Base-by-base conservation (phyloP, 805 yeast species). In the Pichia pseudocactophila region DNA sequence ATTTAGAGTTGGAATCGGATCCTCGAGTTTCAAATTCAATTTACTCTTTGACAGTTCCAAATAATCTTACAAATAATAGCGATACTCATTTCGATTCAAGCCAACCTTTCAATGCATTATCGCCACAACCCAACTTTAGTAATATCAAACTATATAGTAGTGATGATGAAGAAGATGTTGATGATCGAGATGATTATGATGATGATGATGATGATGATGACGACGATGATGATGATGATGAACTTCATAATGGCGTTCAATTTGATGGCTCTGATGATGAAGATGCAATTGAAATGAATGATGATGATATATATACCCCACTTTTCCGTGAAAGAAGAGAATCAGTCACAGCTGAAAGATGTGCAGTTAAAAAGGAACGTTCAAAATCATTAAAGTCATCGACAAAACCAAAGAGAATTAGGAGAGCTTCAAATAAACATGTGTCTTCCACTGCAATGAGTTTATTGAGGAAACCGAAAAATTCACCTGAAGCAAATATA, bases 301-400 rank as follows among this genome's bases (percentile, higher is more conserved):
- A 54, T 39, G 56, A 52, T 37, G 62, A 56, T 26, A 40, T 58
- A 33, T 54, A 56, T 42, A 58, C 59, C 5, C 57, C 63, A n/a
- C 55, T 57, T 4, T 59, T 53, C 40, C 53, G 56, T 22, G 52
- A 55, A 36, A 51, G 59, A 48, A 52, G 53, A 42, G 54, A 53
- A 36, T 52, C 57, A 31, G 50, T 54, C 8, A 28, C 51, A 12
- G 44, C 50, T 10, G 52, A 49, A 30, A 49, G 43, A 37, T 55
- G 55, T 10, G 41, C 49, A 2, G 8, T 37, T 11, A 37, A 17
- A 18, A 37, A 50, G 30, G 49, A 49, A 25, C 53, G 52, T 12
- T 40, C 50, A 2, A 51, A 52, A 27, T 41, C 52, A 18, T 43
- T 54, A 42, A 56, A 55, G 34, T 49, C 53, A 30, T 41, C 44